Base-by-base conservation (phyloP, 306 rosid species). In the Castanea sativa region DNA sequence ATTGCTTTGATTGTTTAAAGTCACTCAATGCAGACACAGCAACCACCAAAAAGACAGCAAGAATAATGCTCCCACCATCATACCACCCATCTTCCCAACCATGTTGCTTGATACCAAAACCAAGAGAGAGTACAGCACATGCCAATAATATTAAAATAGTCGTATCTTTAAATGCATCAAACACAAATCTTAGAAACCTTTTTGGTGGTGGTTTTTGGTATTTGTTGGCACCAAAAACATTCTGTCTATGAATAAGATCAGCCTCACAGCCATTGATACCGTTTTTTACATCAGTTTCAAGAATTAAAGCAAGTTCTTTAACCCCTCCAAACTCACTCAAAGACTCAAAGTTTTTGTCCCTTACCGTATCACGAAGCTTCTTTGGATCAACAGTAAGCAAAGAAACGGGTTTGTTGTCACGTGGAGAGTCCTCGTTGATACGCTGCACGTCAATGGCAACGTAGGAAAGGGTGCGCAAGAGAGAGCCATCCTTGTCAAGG, bases 81-180 rank as follows among this genome's bases (percentile, higher is more conserved):
- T 71, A 80, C 83, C 83, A 73, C 41, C 83, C 83, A 27, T 65
- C 68, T 1, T 41, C 68, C 83, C 79, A 80, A 6, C 83, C 83
- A 38, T 55, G 59, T 45, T 80, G 69, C 55, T 80, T 80, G 41
- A 80, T 80, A 2, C 83, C 78, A 49, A 80, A 80, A 27, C 30
- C 78, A 13, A 80, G 55, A 25, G 83, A 53, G 32, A 73, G 78
- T 1, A 49, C 16, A 35, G 75, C 83, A 23, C 83, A 80, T 1
- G 75, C 58, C 73, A 80, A 53, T 6, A 80, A 74, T 30, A 73
- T 73, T 7, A 73, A 11, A n/a, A 80, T 80, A 1, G 75, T 80
- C 0, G 74, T 65, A 41, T 73, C 83, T 13, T 74, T 74, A 3
- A 80, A 55, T 70, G 83, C 73, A 63, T 79, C 83, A 7, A 79